Evolutionary conservation across 371 early-diverging fungal species (phyloP).

Genomic region (Gilbertella persicaria): DNA sequence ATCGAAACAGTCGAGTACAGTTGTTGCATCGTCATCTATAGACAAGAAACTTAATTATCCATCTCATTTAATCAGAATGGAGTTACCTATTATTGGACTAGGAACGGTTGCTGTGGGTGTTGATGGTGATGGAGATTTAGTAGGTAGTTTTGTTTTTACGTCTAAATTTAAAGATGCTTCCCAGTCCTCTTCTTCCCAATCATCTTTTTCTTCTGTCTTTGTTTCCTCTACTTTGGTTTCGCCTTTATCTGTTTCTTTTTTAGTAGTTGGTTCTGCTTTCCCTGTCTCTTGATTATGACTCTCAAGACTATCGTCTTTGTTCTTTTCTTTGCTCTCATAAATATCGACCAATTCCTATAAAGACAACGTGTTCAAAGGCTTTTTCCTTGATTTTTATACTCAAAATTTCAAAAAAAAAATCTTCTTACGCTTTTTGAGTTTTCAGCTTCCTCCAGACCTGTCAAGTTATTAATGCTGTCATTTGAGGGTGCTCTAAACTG

Average conservation of each 20-base stretch:
- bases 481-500: conserved; percentile 33
- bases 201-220: background rate
- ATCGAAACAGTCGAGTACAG: conserved; percentile 50
- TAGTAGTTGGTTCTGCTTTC: no score
- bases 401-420: background rate
- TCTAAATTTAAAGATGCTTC: background rate
- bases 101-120: background rate
- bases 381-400: no score
- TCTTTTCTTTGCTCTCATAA: no score
- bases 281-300: no score
- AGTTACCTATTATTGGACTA: no score
- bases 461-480: background rate
- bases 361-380: no score
- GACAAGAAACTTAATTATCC: background rate
- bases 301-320: no score
- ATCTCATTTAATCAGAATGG: no score
- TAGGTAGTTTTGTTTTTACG: no score
- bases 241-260: background rate
- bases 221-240: conserved; percentile 27
- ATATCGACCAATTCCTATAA: no score
- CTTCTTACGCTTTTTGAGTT: background rate
- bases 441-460: background rate
- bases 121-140: background rate
- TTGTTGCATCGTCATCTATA: conserved; percentile 35
- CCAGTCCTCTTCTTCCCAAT: conserved; percentile 13